Evolutionary conservation across 1,139 yeast species (phyloP).

Genomic region (Hemisphaericaspora subhashii): DNA sequence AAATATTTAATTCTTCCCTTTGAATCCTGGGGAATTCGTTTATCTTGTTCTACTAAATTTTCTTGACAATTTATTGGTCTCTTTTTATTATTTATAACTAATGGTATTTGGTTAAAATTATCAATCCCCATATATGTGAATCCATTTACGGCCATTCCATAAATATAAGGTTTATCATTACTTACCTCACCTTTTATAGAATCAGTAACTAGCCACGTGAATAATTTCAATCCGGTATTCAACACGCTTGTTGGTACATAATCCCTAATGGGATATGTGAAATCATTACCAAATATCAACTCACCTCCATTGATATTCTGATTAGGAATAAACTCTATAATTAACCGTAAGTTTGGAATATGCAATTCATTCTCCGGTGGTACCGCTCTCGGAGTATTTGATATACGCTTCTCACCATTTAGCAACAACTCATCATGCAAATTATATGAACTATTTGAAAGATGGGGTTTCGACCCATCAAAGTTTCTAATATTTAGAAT

Average conservation of each 20-base stretch:
- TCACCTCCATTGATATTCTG: conserved; percentile 48
- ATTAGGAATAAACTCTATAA: conserved; percentile 42
- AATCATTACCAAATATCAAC: conserved; percentile 69
- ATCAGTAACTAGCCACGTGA: conserved; percentile 61
- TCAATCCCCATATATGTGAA: conserved; percentile 39
- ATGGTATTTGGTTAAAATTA: conserved; percentile 4
- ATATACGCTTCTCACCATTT: conserved; percentile 21
- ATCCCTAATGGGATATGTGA: conserved; percentile 58
- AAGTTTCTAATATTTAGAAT: conserved; percentile 44
- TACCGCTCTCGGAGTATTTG: background rate
- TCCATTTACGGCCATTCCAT: conserved; percentile 61
- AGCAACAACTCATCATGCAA: conserved; percentile 30
- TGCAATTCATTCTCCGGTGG: conserved; percentile 7
- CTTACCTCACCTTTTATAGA: conserved; percentile 65
- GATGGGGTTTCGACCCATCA: conserved; percentile 45
- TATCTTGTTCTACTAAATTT: conserved; percentile 18
- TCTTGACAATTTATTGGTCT: conserved; percentile 12
- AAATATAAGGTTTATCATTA: conserved; percentile 58
- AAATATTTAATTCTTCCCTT: conserved; percentile 36
- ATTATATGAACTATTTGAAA: conserved; percentile 34
- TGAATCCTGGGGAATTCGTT: conserved; percentile 30
- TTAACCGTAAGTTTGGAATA: conserved; percentile 34
- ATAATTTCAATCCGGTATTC: conserved; percentile 52
- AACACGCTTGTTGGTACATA: conserved; percentile 53
- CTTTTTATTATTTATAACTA: conserved; percentile 6